Evolutionary conservation across 169 alveolate genomes (phyloP).

Genomic region (Miamiensis avidus): DNA sequence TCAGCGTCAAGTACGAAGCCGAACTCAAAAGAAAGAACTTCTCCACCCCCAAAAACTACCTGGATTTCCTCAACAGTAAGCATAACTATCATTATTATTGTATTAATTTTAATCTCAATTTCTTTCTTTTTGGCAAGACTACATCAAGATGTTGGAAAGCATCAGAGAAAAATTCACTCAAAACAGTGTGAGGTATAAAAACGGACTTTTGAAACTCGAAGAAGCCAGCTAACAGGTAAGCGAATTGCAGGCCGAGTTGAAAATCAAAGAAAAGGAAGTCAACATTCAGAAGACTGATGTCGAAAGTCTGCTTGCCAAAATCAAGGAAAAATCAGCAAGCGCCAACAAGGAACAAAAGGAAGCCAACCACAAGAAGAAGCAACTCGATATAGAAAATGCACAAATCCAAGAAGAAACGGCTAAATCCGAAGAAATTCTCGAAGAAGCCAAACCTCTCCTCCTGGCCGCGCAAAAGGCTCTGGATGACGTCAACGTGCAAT

Average conservation of each 20-base stretch:
- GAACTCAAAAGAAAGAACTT: conserved; percentile 85
- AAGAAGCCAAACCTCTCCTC: conserved; percentile 89
- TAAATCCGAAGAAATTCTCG: conserved; percentile 87
- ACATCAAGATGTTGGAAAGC: conserved; percentile 71
- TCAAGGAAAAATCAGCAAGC: conserved; percentile 82
- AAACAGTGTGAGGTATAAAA: conserved; percentile 83
- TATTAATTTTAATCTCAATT: no score
- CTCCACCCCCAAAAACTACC: conserved; percentile 91
- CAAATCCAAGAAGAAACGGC: conserved; percentile 74
- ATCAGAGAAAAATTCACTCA: conserved; percentile 81
- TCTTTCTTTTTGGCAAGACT: conserved; percentile 36
- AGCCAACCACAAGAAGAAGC: conserved; percentile 80
- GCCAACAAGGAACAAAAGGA: conserved; percentile 83
- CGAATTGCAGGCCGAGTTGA: conserved; percentile 81
- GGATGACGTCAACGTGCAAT: conserved; percentile 70
- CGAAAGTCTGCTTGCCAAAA: conserved; percentile 82
- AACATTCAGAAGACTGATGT: conserved; percentile 86
- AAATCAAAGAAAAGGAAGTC: conserved; percentile 87
- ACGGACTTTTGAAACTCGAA: conserved; percentile 89
- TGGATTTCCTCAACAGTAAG: conserved; percentile 82
- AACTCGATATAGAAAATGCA: conserved; percentile 55
- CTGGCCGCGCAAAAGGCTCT: conserved; percentile 89
- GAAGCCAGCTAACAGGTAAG: conserved; percentile 90
- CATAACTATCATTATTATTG: neutral
- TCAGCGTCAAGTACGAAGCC: conserved; percentile 85